phyloP scores from a whole-genome alignment of 2,329 filamentous ascomycete species.

The Colletotrichum trifolii region DNA sequence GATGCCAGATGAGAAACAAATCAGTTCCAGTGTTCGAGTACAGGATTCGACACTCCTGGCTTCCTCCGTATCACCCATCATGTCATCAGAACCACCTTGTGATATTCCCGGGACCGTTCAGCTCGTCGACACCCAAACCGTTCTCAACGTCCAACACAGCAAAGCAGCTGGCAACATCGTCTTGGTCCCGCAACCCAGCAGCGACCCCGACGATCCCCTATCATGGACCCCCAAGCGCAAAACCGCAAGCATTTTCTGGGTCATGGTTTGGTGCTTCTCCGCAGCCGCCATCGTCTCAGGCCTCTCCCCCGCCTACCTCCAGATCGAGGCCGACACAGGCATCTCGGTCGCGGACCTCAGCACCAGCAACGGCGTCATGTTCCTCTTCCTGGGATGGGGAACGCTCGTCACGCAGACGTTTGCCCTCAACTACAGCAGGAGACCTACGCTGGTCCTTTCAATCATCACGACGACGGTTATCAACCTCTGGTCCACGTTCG shows the following conservation, averaged over 20 bases:
- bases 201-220: constrained; percentile 41
- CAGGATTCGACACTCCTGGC: neutral
- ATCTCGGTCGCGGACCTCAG: constrained; percentile 42
- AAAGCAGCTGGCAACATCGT: constrained; percentile 36
- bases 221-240: constrained; percentile 39
- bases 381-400: constrained; percentile 39
- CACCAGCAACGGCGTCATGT: constrained; percentile 40
- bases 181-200: constrained; percentile 40
- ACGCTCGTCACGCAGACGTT: constrained; percentile 40
- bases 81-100: neutral
- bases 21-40: neutral
- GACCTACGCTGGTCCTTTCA: constrained; percentile 37
- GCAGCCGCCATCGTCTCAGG: constrained; percentile 40
- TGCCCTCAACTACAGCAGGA: constrained; percentile 38
- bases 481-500: constrained; percentile 40
- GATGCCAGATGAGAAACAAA: neutral
- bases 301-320: constrained; percentile 40
- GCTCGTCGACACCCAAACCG: constrained; percentile 1
- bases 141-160: constrained; percentile 4
- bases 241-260: constrained; percentile 38
- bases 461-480: constrained; percentile 36
- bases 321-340: constrained; percentile 40
- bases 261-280: constrained; percentile 43
- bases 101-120: constrained; percentile 15
- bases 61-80: neutral